Conservation (phyloP, 2,329 filamentous ascomycete species). For the Nigrospora osmanthi region DNA sequence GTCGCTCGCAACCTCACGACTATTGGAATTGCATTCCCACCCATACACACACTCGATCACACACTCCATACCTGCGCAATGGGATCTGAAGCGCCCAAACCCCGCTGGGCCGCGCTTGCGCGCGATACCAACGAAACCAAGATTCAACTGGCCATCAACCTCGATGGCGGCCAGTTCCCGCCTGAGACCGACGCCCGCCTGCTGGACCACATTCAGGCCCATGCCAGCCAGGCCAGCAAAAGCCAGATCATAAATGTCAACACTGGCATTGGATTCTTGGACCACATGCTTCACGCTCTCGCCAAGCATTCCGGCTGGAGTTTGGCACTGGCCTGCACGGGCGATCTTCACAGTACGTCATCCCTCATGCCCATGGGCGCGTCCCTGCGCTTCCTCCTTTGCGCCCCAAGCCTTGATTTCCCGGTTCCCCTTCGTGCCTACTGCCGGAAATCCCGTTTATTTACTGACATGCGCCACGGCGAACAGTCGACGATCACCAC, state of each 20-base stretch:
- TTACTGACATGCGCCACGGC: no score
- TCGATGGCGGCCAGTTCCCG: conserved; percentile 80
- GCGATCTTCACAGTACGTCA: conserved; percentile 79
- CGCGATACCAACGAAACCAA: conserved; percentile 98
- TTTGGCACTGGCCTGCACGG: conserved; percentile 71
- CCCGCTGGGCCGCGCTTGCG: conserved; percentile 68
- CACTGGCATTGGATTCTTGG: conserved; percentile 94
- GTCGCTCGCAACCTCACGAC: no score
- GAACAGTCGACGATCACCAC: conserved; percentile 91
- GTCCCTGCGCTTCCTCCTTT: background rate
- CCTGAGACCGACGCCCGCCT: conserved; percentile 52
- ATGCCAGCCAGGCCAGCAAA: conserved; percentile 78
- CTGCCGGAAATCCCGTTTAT: no score
- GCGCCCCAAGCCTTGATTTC: no score
- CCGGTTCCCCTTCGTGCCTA: no score
- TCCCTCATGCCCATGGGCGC: background rate
- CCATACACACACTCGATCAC: no score
- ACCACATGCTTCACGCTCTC: conserved; percentile 97
- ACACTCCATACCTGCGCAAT: conserved; percentile 7
- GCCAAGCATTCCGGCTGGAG: conserved; percentile 96
- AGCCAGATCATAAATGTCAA: conserved; percentile 81
- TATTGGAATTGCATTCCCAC: no score
- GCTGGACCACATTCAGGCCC: conserved; percentile 46
- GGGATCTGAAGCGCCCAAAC: conserved; percentile 16
- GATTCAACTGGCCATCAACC: conserved; percentile 84